A percentile compares a stretch with the other conserved stretches of the same genome.
Evolutionary conservation across 1,284 basidiomycete genomes (phyloP).

Genomic region (Pyrrhoderma lamaoense): DNA sequence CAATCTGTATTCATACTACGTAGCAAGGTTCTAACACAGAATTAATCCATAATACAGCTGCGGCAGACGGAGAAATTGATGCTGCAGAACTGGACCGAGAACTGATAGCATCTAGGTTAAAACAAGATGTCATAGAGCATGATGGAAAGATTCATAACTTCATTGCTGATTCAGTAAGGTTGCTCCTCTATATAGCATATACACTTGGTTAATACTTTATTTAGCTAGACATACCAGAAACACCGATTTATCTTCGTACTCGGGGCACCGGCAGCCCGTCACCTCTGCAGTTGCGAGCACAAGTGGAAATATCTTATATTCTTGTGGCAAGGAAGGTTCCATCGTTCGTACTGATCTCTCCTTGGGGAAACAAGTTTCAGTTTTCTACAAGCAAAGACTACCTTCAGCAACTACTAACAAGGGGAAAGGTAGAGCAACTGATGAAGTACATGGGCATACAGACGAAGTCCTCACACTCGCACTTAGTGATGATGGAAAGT

Average conservation of each 20-base stretch:
- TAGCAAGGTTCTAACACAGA: too few relatives aligned
- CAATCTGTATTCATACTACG: not conserved
- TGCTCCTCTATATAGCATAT: not conserved
- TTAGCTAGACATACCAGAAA: conserved; percentile 41
- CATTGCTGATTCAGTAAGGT: conserved; percentile 60
- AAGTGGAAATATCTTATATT: conserved; percentile 66
- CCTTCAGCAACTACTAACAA: conserved; percentile 38
- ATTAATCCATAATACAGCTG: too few relatives aligned
- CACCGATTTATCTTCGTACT: conserved; percentile 44
- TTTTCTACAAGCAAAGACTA: conserved; percentile 45
- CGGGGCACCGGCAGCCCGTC: conserved; percentile 68
- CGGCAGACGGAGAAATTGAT: conserved; percentile 82
- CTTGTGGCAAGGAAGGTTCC: conserved; percentile 78
- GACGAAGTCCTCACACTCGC: conserved; percentile 83
- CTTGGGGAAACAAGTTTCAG: conserved; percentile 49
- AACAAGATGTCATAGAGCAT: conserved; percentile 83
- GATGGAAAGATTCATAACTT: conserved; percentile 81
- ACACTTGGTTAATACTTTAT: conserved; percentile 26
- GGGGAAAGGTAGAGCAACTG: conserved; percentile 44
- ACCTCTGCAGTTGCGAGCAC: conserved; percentile 71
- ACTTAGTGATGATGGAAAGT: conserved; percentile 78
- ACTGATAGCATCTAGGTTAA: conserved; percentile 82
- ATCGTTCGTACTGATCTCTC: conserved; percentile 77
- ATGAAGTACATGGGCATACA: conserved; percentile 65
- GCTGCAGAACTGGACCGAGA: conserved; percentile 92